Evolutionary conservation across 352 stramenopile genomes (phyloP), one percentile per base, ranked within the genome.

Genomic region (Phytopythium chamaehyphon): DNA sequence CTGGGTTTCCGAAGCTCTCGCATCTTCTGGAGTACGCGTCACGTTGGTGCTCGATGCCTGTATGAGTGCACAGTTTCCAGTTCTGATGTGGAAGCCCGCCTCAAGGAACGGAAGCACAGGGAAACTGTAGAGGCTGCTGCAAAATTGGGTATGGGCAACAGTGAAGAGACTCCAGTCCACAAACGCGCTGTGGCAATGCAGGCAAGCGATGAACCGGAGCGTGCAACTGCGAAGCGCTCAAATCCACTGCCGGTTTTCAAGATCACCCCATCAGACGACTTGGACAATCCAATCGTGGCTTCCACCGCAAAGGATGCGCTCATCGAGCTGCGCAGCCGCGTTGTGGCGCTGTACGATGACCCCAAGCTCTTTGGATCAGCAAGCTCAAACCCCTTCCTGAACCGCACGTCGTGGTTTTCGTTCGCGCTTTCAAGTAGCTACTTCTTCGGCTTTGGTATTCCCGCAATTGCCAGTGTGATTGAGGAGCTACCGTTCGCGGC

Each of bases 51-150:
- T 6, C 73, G 93, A 2, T 97, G 86, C 47, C 57, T 98, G 26
- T 98, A 98, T 59, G 80, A 97, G 40, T 92, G 95, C 50, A 79
- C 93, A 11, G 79, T 98, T 40, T 83, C 87, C 18, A 94, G 73
- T 47, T 82, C 64, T 7, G 83, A 83, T 57, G 76, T 80, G 44
- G 93, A 86, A 53, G 76, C 73, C 11, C 77, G 68, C 12, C 64
- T 57, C 18, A 15, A 54, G 16, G 33, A 57, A 35, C 55, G 54
- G 45, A 55, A 68, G 23, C 55, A 43, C 11, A 42, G 55, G 23
- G 47, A 61, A 40, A 59, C 49, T 14, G 26, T 24, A n/a, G 54
- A 45, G 18, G 42, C 11, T 1, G 47, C 26, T 3, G 42, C 9
- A 0, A 45, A 28, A 33, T 10, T 9, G 16, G 40, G 56, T 19